phyloP scores from a whole-genome alignment of 306 rosid species.

The Vigna mungo region DNA sequence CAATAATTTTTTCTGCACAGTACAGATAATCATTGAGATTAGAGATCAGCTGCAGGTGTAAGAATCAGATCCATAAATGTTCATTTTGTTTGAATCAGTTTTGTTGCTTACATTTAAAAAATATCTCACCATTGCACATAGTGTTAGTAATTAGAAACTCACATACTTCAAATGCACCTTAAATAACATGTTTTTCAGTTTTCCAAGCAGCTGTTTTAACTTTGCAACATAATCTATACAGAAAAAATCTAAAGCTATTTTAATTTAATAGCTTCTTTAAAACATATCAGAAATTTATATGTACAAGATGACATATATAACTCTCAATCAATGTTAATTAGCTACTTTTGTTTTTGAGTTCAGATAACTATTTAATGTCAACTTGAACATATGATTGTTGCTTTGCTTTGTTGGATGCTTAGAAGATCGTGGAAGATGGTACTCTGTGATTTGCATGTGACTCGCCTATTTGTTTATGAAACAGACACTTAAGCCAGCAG shows the following conservation, averaged over 20 bases:
- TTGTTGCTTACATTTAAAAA: too few species aligned
- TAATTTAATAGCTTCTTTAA: too few species aligned
- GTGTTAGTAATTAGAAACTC: too few species aligned
- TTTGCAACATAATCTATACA: too few species aligned
- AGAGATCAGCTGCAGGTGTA: conserved; percentile 34
- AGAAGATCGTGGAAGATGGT: conserved; percentile 54
- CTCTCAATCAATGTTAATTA: not conserved
- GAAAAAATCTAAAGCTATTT: too few species aligned
- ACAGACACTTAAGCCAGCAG: conserved; percentile 42
- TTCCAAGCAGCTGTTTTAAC: too few species aligned
- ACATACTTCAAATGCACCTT: too few species aligned
- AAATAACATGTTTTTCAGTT: too few species aligned
- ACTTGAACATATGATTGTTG: conserved; percentile 16
- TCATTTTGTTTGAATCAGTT: too few species aligned
- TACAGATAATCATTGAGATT: not conserved
- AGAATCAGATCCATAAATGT: conserved; percentile 16
- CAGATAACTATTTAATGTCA: conserved; percentile 35
- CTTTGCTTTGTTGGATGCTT: not conserved
- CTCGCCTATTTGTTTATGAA: conserved; percentile 34
- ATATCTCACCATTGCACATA: too few species aligned
- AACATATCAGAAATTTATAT: too few species aligned
- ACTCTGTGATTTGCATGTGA: conserved; percentile 65
- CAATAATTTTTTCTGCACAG: not conserved
- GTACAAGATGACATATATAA: too few species aligned
- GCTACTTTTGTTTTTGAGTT: not conserved